Conservation (phyloP, 2,329 filamentous ascomycete genomes). For the Amauroascus verrucosus region DNA sequence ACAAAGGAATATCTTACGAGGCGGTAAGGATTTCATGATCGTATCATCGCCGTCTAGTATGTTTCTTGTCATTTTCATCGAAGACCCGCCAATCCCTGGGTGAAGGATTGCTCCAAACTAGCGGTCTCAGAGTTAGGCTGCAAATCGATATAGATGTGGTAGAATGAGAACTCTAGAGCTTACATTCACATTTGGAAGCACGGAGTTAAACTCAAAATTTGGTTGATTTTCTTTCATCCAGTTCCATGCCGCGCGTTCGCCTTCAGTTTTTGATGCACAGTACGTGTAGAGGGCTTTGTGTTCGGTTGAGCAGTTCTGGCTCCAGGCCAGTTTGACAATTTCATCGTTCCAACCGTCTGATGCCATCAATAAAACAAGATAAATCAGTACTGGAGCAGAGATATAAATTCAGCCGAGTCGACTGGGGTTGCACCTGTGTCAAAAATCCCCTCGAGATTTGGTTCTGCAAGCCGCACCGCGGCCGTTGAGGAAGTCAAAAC, state of each 20-base stretch:
- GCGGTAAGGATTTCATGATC: background rate
- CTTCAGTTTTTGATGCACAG: constrained; percentile 39
- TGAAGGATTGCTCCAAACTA: background rate
- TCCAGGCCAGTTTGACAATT: constrained; percentile 27
- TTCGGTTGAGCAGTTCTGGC: constrained; percentile 20
- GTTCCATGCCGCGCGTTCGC: constrained; percentile 40
- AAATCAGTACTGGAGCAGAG: constrained; percentile 18
- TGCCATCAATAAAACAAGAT: background rate
- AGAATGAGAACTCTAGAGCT: background rate
- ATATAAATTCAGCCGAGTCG: too few species aligned
- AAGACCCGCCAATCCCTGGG: background rate
- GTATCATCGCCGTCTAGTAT: background rate
- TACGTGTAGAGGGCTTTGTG: constrained; percentile 31
- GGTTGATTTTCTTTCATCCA: constrained; percentile 38
- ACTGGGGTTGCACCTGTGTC: background rate
- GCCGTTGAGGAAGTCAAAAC: constrained; percentile 37
- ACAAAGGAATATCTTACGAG: background rate
- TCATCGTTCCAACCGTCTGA: constrained; percentile 31
- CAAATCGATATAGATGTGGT: background rate
- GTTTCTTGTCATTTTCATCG: background rate
- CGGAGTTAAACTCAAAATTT: constrained; percentile 36
- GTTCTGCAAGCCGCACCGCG: constrained; percentile 28
- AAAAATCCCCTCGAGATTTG: constrained; percentile 24
- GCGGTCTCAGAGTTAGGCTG: background rate
- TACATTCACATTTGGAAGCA: constrained; percentile 27